Base-by-base conservation (phyloP, 345 rosid species). In the Isatis tinctoria region DNA sequence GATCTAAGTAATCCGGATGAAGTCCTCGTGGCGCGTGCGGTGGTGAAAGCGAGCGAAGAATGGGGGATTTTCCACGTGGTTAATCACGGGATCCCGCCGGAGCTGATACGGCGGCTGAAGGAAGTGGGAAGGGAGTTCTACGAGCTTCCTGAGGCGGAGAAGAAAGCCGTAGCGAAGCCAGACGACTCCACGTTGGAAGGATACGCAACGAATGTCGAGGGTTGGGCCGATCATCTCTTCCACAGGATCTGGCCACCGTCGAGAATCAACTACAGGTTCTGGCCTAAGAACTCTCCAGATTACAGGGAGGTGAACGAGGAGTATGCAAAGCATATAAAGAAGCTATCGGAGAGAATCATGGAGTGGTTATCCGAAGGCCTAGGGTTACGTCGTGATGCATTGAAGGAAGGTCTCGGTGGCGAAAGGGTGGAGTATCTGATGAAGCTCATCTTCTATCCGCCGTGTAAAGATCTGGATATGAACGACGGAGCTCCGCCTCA, bases 231-330 rank as follows among this genome's bases (percentile, higher is more conserved):
- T 72, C 90, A 90, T 65, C 86, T 90, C 61, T 93, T 90, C 44
- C 96, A 93, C 69, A 77, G 26, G 56, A 72, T 93, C n/a, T 90
- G 93, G 93, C 98, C 98, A 13, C 92, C 91, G 41, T 52, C 80
- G 0, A 17, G 44, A 16, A 48, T 93, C 54, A 75, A 71, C 37
- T 68, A 87, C 67, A 59, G 17, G 11, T 90, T 82, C 49, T 90
- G 97, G 98, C 98, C 98, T 10, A 48, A 72, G 4, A 84, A 80
- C 13, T 84, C 93, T 3, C 74, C 83, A 22, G 24, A 22, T 22
- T 22, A 22, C 24, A 22, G 97, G 36, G 86, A 82, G 67, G 91
- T 80, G 40, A 93, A 79, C 6, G 90, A 89, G 74, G 94, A 89
- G 67, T 93, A 93, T 4, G 60, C 91, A n/a, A 59, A 51, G 45